These are phyloP conservation scores for Hypericum perforatum DNA, from an alignment of 345 rosid species.

Conservation along the genomic window DNA sequence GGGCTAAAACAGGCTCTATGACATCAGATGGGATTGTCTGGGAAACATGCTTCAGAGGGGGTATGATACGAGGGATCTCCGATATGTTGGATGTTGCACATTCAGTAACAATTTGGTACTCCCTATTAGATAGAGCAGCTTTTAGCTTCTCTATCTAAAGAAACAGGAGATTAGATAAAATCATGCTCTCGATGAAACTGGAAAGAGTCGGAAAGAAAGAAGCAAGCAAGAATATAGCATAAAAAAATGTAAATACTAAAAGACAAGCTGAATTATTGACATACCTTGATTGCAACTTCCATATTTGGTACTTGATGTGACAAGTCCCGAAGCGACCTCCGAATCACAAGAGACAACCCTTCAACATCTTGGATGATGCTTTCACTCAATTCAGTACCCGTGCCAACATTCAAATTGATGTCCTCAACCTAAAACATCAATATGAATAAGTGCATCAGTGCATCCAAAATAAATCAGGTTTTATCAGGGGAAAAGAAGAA, in stretches of 20 bases:
- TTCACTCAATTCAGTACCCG: slow-evolving; percentile 68
- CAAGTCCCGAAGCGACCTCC: slow-evolving; percentile 83
- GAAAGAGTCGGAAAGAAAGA: slow-evolving; percentile 6
- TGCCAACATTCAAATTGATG: slow-evolving; percentile 86
- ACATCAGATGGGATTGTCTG: slow-evolving; percentile 35
- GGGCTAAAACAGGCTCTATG: slow-evolving; percentile 34
- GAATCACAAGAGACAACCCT: slow-evolving; percentile 75
- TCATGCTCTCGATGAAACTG: not conserved
- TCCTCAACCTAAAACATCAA: slow-evolving; percentile 54
- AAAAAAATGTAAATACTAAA: slow-evolving; percentile 2
- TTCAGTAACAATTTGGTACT: slow-evolving; percentile 83
- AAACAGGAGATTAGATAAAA: slow-evolving; percentile 17
- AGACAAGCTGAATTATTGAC: slow-evolving; percentile 12
- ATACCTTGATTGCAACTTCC: slow-evolving; percentile 68
- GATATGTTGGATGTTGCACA: slow-evolving; percentile 80
- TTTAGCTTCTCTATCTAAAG: slow-evolving; percentile 72
- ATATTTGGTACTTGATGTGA: slow-evolving; percentile 69
- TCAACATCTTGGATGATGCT: slow-evolving; percentile 85
- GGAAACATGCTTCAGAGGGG: slow-evolving; percentile 39
- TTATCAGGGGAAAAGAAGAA: too few relatives aligned
- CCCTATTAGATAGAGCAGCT: slow-evolving; percentile 71
- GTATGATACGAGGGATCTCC: slow-evolving; percentile 58
- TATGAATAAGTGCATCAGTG: not conserved
- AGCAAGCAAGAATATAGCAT: not conserved
- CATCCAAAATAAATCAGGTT: not conserved